Base-by-base conservation (phyloP, 2,329 filamentous ascomycete species). In the Alternaria triticimaculans region DNA sequence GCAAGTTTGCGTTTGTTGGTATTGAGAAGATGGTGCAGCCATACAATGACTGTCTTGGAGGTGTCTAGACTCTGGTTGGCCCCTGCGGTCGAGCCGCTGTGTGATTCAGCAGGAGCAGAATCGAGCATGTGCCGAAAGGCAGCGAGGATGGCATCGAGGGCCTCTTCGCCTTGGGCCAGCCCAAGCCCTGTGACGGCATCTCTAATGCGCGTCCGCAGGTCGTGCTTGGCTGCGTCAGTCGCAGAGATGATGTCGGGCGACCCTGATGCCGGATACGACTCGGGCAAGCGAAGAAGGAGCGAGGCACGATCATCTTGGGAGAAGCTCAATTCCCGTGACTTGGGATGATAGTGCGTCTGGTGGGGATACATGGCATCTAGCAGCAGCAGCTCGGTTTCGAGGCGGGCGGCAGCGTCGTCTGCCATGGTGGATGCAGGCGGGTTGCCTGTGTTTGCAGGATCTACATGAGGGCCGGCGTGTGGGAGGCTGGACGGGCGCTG, bases 11-110 rank as follows among this genome's bases (percentile, higher is more conserved):
- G 80, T 70, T 84, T 84, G 62, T 78, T 80, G 15, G 80, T 80
- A 33, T 82, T 82, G 56, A 84, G 80, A 8, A 84, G 76, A 55
- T 84, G 82, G 48, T 84, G 82, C 1, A 84, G 77, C 80, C 81
- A 84, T 53, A 84, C 76, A 18, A 84, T 76, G 25, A 82, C 76
- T 4, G 82, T 84, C 55, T 75, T 79, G n/a, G 44, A 60, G 4
- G 55, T 25, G 8, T 58, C 26, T n/a, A 45, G n/a, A 45, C 12
- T 28, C 33, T 23, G 25, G 18, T 25, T 9, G 25, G 51, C 33
- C 14, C 15, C n/a, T 55, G 37, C 43, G 18, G 21, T 44, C 25
- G 18, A 18, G 56, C 28, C 48, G 44, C 23, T 55, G 21, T 46
- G 7, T n/a, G 48, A 64, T 15, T 1, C 20, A 33, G n/a, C 15